Base-by-base conservation (phyloP, 768 basidiomycete genomes). In the Auriscalpium vulgare region DNA sequence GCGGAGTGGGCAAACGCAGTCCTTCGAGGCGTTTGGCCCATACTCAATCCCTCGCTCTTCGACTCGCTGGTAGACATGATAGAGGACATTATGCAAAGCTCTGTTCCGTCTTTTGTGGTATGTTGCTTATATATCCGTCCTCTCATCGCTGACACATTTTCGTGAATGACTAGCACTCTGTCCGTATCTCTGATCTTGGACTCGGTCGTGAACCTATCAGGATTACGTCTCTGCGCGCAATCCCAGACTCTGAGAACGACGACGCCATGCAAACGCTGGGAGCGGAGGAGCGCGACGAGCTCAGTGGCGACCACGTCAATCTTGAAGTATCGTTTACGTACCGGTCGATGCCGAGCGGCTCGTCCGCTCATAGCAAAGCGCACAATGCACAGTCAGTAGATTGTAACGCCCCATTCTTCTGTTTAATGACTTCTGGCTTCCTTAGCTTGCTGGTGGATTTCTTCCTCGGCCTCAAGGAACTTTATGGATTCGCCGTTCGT, bases 301-400 rank as follows among this genome's bases (percentile, higher is more conserved):
- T 62, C 57, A 72, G 73, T 62, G 77, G 75, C 2, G 76, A 81
- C 51, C 77, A 78, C 52, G 72, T 80, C 58, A 88, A 90, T 65
- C 71, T 88, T 55, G 88, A 91, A 68, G 69, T 86, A n/a, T 82
- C 82, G 0, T 72, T 90, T 54, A 80, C 81, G 1, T 90, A 88
- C 67, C 77, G 78, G 34, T 81, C 84, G 4, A 67, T 75, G 29
- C 78, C 82, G 1, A 79, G 78, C 14, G 65, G 67, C 2, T 64
- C 63, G 16, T 66, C 68, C 5, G 67, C 65, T n/a, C 50, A 29
- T 62, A 68, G 55, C 68, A 78, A 65, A 63, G 73, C 56, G 7
- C 75, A 78, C 47, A 84, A 88, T 65, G 75, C 82, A 9, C 82
- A 87, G 67, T 69, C 37, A 57, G 66, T 56, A 49, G 10, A 46